These are phyloP conservation scores for Fusarium kyushuense DNA, from an alignment of 2,329 filamentous ascomycete species.

Conservation along the genomic window DNA sequence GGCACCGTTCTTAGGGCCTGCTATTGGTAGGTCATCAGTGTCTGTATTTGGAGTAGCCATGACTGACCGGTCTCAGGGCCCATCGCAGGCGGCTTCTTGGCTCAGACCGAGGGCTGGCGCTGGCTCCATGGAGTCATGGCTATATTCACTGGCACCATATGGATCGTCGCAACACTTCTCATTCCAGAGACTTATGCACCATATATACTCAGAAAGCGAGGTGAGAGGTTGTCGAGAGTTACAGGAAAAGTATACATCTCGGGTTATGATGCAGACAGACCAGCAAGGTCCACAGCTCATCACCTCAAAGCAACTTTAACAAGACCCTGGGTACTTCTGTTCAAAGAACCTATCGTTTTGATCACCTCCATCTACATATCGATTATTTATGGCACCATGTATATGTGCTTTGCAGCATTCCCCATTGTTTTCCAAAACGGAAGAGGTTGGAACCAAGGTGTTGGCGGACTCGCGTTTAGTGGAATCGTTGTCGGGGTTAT, in stretches of 20 bases:
- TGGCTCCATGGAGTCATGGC: conserved; percentile 55
- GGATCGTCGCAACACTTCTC: conserved; percentile 58
- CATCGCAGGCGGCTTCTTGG: conserved; percentile 68
- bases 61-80: conserved; percentile 53
- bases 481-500: conserved; percentile 15
- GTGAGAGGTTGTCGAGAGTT: conserved; percentile 38
- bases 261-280: conserved; percentile 60
- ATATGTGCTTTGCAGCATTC: conserved; percentile 34
- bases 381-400: conserved; percentile 51
- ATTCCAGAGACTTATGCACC: conserved; percentile 51
- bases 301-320: conserved; percentile 58
- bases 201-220: conserved; percentile 36
- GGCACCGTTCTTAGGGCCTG: conserved; percentile 54
- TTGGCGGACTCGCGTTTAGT: conserved; percentile 14
- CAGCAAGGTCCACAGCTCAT: conserved; percentile 52
- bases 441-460: conserved; percentile 19
- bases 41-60: fast-evolving
- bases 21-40: conserved; percentile 1
- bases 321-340: conserved; percentile 76
- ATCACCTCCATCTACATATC: conserved; percentile 74
- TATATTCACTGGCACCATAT: conserved; percentile 57
- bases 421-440: conserved; percentile 28
- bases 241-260: conserved; percentile 46
- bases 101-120: conserved; percentile 67
- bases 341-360: conserved; percentile 76